These are phyloP conservation scores for Turritis glabra DNA, from an alignment of 345 rosid genomes.

Conservation along the genomic window DNA sequence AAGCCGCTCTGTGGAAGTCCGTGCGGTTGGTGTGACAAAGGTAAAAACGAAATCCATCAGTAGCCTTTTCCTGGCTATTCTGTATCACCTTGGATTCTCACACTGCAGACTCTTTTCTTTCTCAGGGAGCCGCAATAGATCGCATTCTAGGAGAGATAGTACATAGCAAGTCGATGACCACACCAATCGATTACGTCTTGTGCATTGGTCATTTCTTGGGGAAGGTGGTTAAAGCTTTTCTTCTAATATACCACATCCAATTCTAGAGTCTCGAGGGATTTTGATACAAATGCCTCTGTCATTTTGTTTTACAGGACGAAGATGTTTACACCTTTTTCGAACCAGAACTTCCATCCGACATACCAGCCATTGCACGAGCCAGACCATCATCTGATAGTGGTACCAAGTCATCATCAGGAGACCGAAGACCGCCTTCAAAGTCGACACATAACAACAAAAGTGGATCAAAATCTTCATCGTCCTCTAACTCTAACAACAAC, in stretches of 20 bases:
- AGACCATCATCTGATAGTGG: constrained; percentile 71
- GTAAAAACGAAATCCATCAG: constrained; percentile 35
- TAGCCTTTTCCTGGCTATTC: neutral
- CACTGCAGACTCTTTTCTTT: constrained; percentile 12
- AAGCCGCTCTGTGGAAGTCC: constrained; percentile 94
- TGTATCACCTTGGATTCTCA: neutral
- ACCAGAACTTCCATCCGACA: constrained; percentile 87
- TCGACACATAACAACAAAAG: constrained; percentile 53
- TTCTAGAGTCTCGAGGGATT: constrained; percentile 1
- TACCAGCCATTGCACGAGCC: constrained; percentile 50
- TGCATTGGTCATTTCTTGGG: constrained; percentile 97
- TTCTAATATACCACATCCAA: neutral
- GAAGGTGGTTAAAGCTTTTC: constrained; percentile 53
- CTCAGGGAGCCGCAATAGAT: constrained; percentile 96
- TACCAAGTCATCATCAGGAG: constrained; percentile 50
- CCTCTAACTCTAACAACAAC: constrained; percentile 43
- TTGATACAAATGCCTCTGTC: neutral
- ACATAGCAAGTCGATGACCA: constrained; percentile 86
- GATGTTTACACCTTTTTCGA: constrained; percentile 95
- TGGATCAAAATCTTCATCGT: constrained; percentile 65
- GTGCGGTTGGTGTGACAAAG: constrained; percentile 98
- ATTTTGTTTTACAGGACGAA: constrained; percentile 70
- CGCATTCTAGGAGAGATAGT: constrained; percentile 96
- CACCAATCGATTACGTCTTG: constrained; percentile 92
- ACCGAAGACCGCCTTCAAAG: constrained; percentile 58